A percentile compares a stretch with the other conserved stretches of the same genome.
Evolutionary conservation across 257 asterid genomes (phyloP).

Genomic region (Ajuga chamaepitys): DNA sequence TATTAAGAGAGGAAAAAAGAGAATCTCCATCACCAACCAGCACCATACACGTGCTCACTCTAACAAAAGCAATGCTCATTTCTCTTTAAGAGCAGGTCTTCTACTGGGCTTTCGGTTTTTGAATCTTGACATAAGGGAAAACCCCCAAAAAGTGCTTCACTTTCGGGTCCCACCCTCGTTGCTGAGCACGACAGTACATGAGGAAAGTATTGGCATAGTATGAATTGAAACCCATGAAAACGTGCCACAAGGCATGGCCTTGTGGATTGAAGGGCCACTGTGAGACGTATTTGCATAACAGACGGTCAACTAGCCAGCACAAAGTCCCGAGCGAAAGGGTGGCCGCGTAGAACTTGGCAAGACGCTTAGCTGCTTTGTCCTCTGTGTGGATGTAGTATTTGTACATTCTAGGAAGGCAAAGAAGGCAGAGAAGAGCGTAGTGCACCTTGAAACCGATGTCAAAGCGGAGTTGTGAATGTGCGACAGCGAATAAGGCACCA

Average conservation of each 20-base stretch:
- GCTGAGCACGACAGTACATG: constrained; percentile 96
- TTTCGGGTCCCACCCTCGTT: constrained; percentile 79
- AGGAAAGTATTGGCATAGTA: constrained; percentile 80
- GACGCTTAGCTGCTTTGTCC: constrained; percentile 64
- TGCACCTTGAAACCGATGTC: constrained; percentile 70
- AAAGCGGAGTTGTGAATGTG: constrained; percentile 65
- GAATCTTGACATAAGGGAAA: constrained; percentile 72
- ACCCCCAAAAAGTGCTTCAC: constrained; percentile 51
- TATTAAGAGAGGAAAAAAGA: constrained; percentile 12
- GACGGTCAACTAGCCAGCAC: constrained; percentile 75
- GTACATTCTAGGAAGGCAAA: constrained; percentile 90
- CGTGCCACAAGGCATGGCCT: constrained; percentile 93
- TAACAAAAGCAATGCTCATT: constrained; percentile 6
- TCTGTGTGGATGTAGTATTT: constrained; percentile 79
- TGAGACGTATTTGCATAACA: constrained; percentile 49
- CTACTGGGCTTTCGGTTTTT: constrained; percentile 80
- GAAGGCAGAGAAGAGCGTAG: constrained; percentile 82
- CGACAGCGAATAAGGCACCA: constrained; percentile 70
- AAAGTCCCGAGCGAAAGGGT: constrained; percentile 50
- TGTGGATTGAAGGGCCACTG: constrained; percentile 66
- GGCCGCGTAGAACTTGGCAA: constrained; percentile 56
- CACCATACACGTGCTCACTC: constrained; percentile 15
- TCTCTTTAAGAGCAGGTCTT: constrained; percentile 1
- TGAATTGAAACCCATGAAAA: constrained; percentile 83
- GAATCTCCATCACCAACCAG: constrained; percentile 24